A percentile compares a stretch with the other conserved stretches of the same genome.
Evolutionary conservation across 352 stramenopile species (phyloP).

Genomic region (Pythium biforme): DNA sequence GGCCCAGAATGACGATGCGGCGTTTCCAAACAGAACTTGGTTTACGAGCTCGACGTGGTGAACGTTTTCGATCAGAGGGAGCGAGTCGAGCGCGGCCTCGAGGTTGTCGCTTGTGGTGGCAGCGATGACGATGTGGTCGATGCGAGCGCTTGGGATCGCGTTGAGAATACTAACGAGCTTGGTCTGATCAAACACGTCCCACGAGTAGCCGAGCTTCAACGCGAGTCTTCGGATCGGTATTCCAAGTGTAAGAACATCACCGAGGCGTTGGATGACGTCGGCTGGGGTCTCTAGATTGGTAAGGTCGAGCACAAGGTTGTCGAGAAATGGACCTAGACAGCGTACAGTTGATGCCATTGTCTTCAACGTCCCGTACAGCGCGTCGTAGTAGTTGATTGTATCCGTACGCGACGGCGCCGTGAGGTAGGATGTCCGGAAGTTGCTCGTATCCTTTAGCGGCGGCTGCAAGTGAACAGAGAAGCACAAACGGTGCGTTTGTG

Average conservation of each 20-base stretch:
- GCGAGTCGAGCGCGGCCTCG: conserved; percentile 1
- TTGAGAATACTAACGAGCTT: neutral
- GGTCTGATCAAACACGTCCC: conserved; percentile 8
- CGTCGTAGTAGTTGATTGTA: neutral
- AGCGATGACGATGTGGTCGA: conserved; percentile 1
- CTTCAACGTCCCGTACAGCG: neutral
- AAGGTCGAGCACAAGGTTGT: neutral
- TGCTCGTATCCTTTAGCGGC: neutral
- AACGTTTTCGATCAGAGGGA: neutral
- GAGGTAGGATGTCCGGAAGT: neutral
- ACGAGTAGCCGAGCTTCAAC: conserved; percentile 3
- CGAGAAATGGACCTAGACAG: neutral
- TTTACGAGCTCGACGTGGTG: conserved; percentile 5
- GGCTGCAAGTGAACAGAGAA: neutral
- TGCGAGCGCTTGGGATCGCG: neutral
- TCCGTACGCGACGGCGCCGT: neutral
- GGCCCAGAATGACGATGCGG: neutral
- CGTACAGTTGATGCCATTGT: too few relatives aligned
- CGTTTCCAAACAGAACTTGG: neutral
- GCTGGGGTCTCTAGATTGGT: neutral
- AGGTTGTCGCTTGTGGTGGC: conserved; percentile 2
- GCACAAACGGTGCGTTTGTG: too few relatives aligned
- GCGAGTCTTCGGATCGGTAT: neutral
- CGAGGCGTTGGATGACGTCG: neutral
- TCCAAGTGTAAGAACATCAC: neutral